phyloP scores from a whole-genome alignment of 202 grass and related monocot species.

The Panicum hallii region DNA sequence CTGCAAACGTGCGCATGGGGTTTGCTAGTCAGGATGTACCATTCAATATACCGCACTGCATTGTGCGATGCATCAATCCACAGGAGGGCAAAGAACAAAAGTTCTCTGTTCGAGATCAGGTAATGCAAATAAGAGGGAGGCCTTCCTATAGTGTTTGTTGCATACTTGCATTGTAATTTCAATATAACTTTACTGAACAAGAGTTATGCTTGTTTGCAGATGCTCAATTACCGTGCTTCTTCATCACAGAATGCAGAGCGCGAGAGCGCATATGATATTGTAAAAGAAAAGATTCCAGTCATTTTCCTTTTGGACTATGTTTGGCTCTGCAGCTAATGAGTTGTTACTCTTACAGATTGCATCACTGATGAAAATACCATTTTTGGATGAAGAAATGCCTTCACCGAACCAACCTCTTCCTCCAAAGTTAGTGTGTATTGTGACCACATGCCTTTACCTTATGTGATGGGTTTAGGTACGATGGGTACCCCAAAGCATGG shows the following conservation, averaged over 20 bases:
- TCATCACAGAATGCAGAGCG: conserved; percentile 64
- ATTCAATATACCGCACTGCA: conserved; percentile 80
- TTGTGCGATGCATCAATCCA: conserved; percentile 58
- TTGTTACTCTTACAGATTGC: conserved; percentile 54
- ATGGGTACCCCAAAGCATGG: no score
- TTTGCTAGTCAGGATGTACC: conserved; percentile 88
- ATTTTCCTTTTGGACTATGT: conserved; percentile 36
- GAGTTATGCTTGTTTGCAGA: conserved; percentile 52
- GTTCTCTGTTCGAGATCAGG: conserved; percentile 72
- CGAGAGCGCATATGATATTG: conserved; percentile 91
- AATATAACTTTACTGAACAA: conserved; percentile 18
- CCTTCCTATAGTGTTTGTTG: neutral
- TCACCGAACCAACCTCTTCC: conserved; percentile 65
- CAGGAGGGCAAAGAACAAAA: conserved; percentile 39
- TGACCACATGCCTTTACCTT: neutral
- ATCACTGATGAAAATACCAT: conserved; percentile 84
- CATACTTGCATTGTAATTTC: conserved; percentile 7
- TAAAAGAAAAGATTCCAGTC: conserved; percentile 44
- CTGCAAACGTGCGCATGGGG: conserved; percentile 82
- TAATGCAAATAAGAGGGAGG: conserved; percentile 36
- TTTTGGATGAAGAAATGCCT: conserved; percentile 72
- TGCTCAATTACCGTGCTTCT: conserved; percentile 67
- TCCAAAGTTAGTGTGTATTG: conserved; percentile 58
- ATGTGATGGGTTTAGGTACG: no score
- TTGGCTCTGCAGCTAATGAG: conserved; percentile 12